A percentile compares a stretch with the other conserved stretches of the same genome.
phyloP scores from a whole-genome alignment of 1,139 yeast species.

The Arxiozyma slooffiae region DNA sequence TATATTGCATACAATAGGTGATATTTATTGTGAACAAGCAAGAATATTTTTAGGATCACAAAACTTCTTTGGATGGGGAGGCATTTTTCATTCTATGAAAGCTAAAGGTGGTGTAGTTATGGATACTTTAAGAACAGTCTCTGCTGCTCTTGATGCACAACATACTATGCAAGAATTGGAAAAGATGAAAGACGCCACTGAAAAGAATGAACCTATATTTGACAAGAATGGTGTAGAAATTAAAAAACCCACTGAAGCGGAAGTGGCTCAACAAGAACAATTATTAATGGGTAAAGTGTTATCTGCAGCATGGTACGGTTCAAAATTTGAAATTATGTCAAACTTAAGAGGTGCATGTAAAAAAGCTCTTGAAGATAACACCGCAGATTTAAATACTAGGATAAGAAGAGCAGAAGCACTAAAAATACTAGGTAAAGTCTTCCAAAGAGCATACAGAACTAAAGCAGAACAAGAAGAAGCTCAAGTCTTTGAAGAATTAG shows the following conservation, averaged over 20 bases:
- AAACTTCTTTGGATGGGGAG: constrained; percentile 71
- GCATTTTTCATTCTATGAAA: constrained; percentile 72
- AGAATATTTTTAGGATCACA: constrained; percentile 56
- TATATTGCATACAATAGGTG: constrained; percentile 60
- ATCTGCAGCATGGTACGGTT: constrained; percentile 71
- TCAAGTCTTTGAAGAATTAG: constrained; percentile 58
- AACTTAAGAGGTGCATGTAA: constrained; percentile 57
- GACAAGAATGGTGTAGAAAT: constrained; percentile 53
- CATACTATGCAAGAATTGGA: constrained; percentile 75
- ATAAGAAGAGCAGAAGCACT: constrained; percentile 51
- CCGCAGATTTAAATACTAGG: constrained; percentile 40
- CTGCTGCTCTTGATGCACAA: constrained; percentile 85
- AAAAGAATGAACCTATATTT: constrained; percentile 58
- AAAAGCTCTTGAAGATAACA: constrained; percentile 47
- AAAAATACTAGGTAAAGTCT: constrained; percentile 45
- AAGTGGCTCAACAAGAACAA: constrained; percentile 54
- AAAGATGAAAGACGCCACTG: constrained; percentile 33
- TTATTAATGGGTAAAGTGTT: constrained; percentile 63
- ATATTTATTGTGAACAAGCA: constrained; percentile 51
- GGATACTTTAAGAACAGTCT: constrained; percentile 78
- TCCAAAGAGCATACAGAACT: constrained; percentile 47
- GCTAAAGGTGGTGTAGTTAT: constrained; percentile 81
- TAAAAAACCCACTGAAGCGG: constrained; percentile 38
- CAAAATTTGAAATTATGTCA: constrained; percentile 62
- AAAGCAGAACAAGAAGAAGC: constrained; percentile 66